Conservation (phyloP, 805 yeast genomes). For the Clavispora carvajalis region DNA sequence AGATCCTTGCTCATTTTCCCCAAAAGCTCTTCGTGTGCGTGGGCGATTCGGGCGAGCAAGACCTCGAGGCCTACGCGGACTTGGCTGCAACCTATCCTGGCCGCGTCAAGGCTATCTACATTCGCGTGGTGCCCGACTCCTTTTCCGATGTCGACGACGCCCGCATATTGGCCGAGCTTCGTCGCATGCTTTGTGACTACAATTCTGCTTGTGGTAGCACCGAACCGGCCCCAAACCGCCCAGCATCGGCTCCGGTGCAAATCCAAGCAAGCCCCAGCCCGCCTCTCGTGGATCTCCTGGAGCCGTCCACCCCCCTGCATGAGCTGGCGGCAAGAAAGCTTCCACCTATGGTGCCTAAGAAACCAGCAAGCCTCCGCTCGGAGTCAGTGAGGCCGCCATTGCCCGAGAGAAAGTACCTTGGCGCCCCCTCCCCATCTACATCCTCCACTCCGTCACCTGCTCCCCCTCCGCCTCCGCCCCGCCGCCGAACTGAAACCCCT, state of each 20-base stretch:
- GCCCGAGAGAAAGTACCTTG: conserved; percentile 18
- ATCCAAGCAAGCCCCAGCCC: no score
- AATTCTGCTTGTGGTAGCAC: no score
- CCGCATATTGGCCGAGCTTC: conserved; percentile 27
- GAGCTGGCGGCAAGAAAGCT: no score
- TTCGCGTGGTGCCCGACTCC: conserved; percentile 70
- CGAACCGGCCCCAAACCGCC: no score
- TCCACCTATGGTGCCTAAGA: conserved; percentile 45
- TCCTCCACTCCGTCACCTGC: background rate
- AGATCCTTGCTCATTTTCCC: conserved; percentile 69
- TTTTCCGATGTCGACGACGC: conserved; percentile 51
- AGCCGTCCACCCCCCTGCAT: no score
- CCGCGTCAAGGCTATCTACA: conserved; percentile 68
- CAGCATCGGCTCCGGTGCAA: no score
- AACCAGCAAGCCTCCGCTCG: conserved; percentile 40
- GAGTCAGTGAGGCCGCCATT: conserved; percentile 27
- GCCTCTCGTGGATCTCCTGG: background rate
- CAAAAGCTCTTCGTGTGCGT: conserved; percentile 71
- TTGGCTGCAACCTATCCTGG: conserved; percentile 58
- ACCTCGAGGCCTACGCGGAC: conserved; percentile 82
- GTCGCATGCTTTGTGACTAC: conserved; percentile 16
- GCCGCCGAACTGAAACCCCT: conserved; percentile 15
- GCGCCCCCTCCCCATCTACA: background rate
- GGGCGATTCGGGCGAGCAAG: conserved; percentile 96
- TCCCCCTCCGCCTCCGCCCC: conserved; percentile 28